These are phyloP conservation scores for Taphrina betulina DNA, from an alignment of 1,139 yeast genomes.

Conservation along the genomic window DNA sequence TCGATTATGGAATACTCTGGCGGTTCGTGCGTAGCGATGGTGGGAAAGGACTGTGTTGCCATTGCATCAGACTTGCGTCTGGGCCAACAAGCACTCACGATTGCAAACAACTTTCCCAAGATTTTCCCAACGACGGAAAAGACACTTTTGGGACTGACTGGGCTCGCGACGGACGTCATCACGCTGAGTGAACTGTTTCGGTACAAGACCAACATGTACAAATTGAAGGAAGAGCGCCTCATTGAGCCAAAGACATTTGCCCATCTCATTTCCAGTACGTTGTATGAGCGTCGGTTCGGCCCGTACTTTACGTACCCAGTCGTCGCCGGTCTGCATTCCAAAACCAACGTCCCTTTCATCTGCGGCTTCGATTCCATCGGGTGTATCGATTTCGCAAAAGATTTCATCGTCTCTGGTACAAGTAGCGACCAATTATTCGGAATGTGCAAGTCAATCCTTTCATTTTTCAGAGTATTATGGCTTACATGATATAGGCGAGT, in stretches of 20 bases:
- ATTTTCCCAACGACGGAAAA: conserved; percentile 74
- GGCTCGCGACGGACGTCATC: conserved; percentile 89
- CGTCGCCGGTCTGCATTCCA: conserved; percentile 89
- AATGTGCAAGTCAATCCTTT: conserved; percentile 97
- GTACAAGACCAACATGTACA: conserved; percentile 81
- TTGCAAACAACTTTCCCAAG: conserved; percentile 89
- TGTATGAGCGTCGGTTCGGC: conserved; percentile 86
- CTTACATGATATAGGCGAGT: background rate
- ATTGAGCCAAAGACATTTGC: conserved; percentile 95
- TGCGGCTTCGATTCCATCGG: conserved; percentile 97
- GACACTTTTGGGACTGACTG: conserved; percentile 86
- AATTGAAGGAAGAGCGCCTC: conserved; percentile 82
- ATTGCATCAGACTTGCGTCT: conserved; percentile 93
- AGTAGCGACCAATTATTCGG: conserved; percentile 95
- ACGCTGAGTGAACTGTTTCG: conserved; percentile 77
- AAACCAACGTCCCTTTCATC: conserved; percentile 78
- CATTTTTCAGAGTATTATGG: conserved; percentile 60
- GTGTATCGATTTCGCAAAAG: conserved; percentile 91
- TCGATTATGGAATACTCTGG: conserved; percentile 46
- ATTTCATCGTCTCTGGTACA: conserved; percentile 95
- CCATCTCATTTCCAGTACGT: conserved; percentile 81
- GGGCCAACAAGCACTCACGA: conserved; percentile 91
- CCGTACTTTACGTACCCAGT: conserved; percentile 97
- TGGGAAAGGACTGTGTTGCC: conserved; percentile 97
- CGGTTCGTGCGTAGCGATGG: conserved; percentile 98